phyloP scores from a whole-genome alignment of 1,139 yeast genomes.

The Suhomyces choctaworum region DNA sequence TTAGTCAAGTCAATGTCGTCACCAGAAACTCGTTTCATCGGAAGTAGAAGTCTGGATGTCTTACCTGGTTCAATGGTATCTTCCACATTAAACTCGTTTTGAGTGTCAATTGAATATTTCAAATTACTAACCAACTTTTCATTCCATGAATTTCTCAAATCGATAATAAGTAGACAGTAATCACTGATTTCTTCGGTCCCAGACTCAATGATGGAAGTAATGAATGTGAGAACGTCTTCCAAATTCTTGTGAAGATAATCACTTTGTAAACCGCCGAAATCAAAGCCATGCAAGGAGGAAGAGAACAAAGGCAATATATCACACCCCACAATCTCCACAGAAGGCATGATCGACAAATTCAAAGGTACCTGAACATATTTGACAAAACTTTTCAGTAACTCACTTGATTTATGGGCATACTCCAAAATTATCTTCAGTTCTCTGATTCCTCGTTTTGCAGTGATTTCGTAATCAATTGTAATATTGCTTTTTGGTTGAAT shows the following conservation, averaged over 20 bases:
- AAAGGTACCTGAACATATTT: slow-evolving; percentile 65
- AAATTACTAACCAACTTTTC: slow-evolving; percentile 35
- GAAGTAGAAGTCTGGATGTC: slow-evolving; percentile 66
- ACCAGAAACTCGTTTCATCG: slow-evolving; percentile 57
- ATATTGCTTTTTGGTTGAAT: slow-evolving; percentile 35
- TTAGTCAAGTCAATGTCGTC: slow-evolving; percentile 43
- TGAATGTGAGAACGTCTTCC: slow-evolving; percentile 22
- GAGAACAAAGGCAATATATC: slow-evolving; percentile 59
- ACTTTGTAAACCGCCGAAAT: slow-evolving; percentile 19
- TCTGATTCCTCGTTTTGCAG: slow-evolving; percentile 74
- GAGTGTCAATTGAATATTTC: slow-evolving; percentile 18
- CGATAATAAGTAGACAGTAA: slow-evolving; percentile 65
- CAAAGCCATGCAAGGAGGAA: slow-evolving; percentile 25
- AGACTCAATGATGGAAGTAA: slow-evolving; percentile 19
- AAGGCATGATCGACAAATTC: slow-evolving; percentile 64
- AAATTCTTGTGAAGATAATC: slow-evolving; percentile 22
- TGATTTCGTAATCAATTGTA: slow-evolving; percentile 56
- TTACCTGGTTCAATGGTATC: slow-evolving; percentile 46
- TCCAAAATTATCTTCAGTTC: slow-evolving; percentile 67
- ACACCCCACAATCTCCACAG: slow-evolving; percentile 73
- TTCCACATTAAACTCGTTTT: slow-evolving; percentile 20
- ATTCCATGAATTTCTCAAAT: slow-evolving; percentile 70
- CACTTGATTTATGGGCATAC: slow-evolving; percentile 52
- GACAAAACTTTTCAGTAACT: slow-evolving; percentile 37
- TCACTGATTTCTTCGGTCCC: slow-evolving; percentile 39